Evolutionary conservation across 1,284 basidiomycete species (phyloP).

Genomic region (Cryptococcus deneoformans): DNA sequence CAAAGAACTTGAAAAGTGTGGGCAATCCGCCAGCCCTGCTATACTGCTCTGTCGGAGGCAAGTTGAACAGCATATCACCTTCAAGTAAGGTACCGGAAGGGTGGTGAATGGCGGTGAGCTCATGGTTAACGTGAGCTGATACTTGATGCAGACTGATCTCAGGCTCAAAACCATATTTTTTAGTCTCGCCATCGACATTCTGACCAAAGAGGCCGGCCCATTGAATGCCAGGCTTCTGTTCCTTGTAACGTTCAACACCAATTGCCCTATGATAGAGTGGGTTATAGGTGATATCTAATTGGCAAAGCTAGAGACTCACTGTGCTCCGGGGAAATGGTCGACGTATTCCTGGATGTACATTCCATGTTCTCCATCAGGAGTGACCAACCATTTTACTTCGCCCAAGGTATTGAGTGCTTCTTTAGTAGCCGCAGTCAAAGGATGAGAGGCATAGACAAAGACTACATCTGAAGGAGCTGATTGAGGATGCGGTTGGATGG

Average conservation of each 20-base stretch:
- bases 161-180: constrained; percentile 73
- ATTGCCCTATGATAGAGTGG: constrained; percentile 37
- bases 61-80: constrained; percentile 87
- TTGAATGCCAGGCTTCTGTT: constrained; percentile 49
- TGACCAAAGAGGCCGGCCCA: constrained; percentile 49
- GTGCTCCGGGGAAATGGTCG: constrained; percentile 70
- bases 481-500: constrained; percentile 14
- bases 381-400: constrained; percentile 63
- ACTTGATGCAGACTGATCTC: constrained; percentile 66
- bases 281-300: not conserved
- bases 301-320: constrained; percentile 44
- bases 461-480: constrained; percentile 56
- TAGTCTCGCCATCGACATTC: constrained; percentile 35
- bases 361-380: constrained; percentile 53
- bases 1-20: constrained; percentile 41
- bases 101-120: constrained; percentile 82
- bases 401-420: constrained; percentile 63
- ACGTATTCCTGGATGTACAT: constrained; percentile 50
- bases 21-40: constrained; percentile 57
- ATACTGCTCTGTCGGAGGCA: constrained; percentile 79
- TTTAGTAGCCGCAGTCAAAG: constrained; percentile 69
- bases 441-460: constrained; percentile 84
- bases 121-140: constrained; percentile 76
- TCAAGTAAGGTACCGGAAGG: constrained; percentile 74
- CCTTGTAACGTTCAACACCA: constrained; percentile 49